Evolutionary conservation across 2,329 filamentous ascomycete genomes (phyloP), one percentile per base, ranked within the genome.

Genomic region (Penicillium italicum): DNA sequence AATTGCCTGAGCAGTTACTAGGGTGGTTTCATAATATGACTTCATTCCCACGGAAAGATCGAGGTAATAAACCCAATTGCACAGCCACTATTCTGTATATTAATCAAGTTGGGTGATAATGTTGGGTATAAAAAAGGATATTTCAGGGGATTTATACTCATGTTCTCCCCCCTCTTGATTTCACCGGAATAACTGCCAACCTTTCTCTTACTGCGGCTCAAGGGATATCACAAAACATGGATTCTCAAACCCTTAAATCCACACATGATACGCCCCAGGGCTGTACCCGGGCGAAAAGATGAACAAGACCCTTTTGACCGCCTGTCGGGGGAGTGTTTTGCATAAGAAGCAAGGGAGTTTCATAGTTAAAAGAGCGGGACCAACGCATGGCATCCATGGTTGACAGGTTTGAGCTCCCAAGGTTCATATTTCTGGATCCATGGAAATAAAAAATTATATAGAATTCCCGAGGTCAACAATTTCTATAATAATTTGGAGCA

Each of bases 291-390:
- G 36, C 18, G 48, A n/a, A 43, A 16, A 42, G 30, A 24, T 28
- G 18, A 18, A 40, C 9, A 9, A 16, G 34, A 16, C 20, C 9
- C 4, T 34, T 20, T 31, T 51, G 40, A 28, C 49, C 38, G 40
- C 38, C 48, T 34, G 28, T 47, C 31, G 34, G 47, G 31, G 20
- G 28, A 26, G 26, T 47, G 24, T 38, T 37, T 24, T 47, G 26
- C 42, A 53, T 47, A 24, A 40, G 34, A 47, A 53, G 50, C 34
- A 53, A 53, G 42, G 41, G 41, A 37, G 47, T 40, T 51, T 45
- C 53, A 50, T 50, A 51, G 26, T 46, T 45, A 33, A 31, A 40
- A 41, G 26, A 18, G 43, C 34, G 41, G 34, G 40, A 40, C 31
- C 24, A 8, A 26, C 37, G 9, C 20, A 44, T 54, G 31, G 41